Percentiles rank a stretch among this genome's conserved stretches.
Conservation (phyloP, 2,329 filamentous ascomycete species). For the Aspergillus ustus region DNA sequence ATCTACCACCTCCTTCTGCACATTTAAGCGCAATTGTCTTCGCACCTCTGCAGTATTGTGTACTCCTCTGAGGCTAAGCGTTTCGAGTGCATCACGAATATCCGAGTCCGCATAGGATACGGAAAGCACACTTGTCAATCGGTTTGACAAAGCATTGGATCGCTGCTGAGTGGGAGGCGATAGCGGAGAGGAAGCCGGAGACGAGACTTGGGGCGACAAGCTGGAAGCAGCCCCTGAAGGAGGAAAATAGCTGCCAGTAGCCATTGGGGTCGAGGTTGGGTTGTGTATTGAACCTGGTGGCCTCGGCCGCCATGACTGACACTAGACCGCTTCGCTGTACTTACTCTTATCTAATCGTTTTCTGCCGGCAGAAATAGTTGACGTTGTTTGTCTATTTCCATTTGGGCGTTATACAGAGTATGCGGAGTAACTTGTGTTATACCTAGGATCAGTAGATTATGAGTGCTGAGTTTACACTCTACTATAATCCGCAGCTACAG, state of each 20-base stretch:
- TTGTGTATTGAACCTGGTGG: not conserved
- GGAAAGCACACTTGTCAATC: conserved; percentile 83
- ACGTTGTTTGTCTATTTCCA: not conserved
- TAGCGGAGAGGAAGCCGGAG: conserved; percentile 34
- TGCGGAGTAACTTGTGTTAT: too few relatives aligned
- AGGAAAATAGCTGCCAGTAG: conserved; percentile 37
- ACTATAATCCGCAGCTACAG: not conserved
- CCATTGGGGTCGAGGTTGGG: conserved; percentile 29
- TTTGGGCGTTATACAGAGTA: too few relatives aligned
- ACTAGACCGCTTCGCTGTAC: not conserved
- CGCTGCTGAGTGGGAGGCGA: conserved; percentile 39
- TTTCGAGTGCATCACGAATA: conserved; percentile 79
- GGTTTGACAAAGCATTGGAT: conserved; percentile 73
- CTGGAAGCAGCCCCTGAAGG: conserved; percentile 28
- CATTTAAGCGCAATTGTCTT: conserved; percentile 76
- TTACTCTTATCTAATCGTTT: not conserved
- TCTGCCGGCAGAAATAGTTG: not conserved
- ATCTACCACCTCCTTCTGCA: conserved; percentile 90
- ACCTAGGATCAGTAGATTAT: too few relatives aligned
- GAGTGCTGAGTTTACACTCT: too few relatives aligned
- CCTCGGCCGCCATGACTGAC: not conserved
- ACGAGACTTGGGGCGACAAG: conserved; percentile 27
- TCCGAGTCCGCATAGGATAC: conserved; percentile 91
- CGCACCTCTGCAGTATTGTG: conserved; percentile 78
- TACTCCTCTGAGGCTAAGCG: conserved; percentile 73